Percentiles rank a stretch among this genome's conserved stretches.
Conservation (phyloP, 2,329 filamentous ascomycete species). For the Fusarium protoensiforme region DNA sequence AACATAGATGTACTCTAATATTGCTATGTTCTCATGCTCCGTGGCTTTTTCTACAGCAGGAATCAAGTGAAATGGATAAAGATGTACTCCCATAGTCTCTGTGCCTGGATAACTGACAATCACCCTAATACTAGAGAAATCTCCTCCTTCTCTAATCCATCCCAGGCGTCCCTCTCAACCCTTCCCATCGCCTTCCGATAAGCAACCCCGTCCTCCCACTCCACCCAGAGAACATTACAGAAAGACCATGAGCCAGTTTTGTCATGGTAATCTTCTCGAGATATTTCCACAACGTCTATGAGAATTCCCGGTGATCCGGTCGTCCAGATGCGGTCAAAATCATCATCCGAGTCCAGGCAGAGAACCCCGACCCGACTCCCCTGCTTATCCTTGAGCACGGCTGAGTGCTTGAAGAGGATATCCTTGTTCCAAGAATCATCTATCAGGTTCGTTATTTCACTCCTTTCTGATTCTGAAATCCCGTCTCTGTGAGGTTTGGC, state of each 20-base stretch:
- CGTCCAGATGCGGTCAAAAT: neutral
- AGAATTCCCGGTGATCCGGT: neutral
- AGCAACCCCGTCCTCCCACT: conserved; percentile 7
- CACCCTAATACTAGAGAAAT: conserved; percentile 6
- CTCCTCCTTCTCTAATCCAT: conserved; percentile 1
- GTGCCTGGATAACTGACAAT: neutral
- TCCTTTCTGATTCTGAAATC: neutral
- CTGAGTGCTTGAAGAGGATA: neutral
- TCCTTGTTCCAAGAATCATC: neutral
- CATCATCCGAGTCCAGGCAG: neutral
- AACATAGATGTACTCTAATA: no score
- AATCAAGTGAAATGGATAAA: no score
- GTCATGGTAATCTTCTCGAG: neutral
- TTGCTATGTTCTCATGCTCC: no score
- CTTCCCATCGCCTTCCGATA: conserved; percentile 8
- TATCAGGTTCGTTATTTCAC: neutral
- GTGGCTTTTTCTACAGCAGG: no score
- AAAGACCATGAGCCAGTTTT: neutral
- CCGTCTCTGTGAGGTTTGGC: neutral
- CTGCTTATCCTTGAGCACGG: neutral
- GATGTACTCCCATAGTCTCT: no score
- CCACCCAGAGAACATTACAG: conserved; percentile 16
- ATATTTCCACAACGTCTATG: conserved; percentile 1
- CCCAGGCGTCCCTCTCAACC: conserved; percentile 3
- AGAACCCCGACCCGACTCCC: conserved; percentile 5